Conservation (phyloP, 2,329 filamentous ascomycete genomes). For the Aspergillus sergii region DNA sequence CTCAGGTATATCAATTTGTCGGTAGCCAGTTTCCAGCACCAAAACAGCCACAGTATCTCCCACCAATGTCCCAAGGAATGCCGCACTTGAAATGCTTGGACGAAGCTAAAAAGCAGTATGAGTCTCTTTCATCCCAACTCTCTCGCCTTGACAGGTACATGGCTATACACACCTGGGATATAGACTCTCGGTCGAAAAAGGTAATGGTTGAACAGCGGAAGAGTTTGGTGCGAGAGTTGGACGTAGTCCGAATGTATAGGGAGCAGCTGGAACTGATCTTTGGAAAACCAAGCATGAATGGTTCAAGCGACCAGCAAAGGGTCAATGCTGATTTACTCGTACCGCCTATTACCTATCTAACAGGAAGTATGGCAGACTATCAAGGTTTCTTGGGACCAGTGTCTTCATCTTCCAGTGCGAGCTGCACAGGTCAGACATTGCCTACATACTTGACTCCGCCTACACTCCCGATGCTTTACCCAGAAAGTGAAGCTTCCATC, state of each 20-base stretch:
- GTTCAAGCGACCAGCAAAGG: constrained; percentile 5
- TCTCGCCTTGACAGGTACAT: constrained; percentile 41
- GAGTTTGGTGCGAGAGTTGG: constrained; percentile 40
- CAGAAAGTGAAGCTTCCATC: neutral
- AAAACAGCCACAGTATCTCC: constrained; percentile 14
- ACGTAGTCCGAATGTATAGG: constrained; percentile 38
- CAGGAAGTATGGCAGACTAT: neutral
- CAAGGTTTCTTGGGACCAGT: neutral
- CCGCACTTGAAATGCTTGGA: constrained; percentile 29
- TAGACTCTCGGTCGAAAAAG: constrained; percentile 37
- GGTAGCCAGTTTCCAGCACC: constrained; percentile 8
- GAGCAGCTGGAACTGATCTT: constrained; percentile 36
- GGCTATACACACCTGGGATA: constrained; percentile 41
- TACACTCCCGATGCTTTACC: neutral
- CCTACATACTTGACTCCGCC: neutral
- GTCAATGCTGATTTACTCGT: neutral
- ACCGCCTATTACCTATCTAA: neutral
- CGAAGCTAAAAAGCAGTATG: constrained; percentile 32
- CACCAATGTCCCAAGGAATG: constrained; percentile 13
- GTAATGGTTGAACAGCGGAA: constrained; percentile 40
- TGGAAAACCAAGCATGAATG: constrained; percentile 13
- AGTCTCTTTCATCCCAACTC: constrained; percentile 35
- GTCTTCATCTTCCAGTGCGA: constrained; percentile 4
- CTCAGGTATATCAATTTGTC: constrained; percentile 12
- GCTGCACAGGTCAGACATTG: neutral